A percentile compares a stretch with the other conserved stretches of the same genome.
Conservation (phyloP, 2,329 filamentous ascomycete genomes). For the Lachnellula cervina region DNA sequence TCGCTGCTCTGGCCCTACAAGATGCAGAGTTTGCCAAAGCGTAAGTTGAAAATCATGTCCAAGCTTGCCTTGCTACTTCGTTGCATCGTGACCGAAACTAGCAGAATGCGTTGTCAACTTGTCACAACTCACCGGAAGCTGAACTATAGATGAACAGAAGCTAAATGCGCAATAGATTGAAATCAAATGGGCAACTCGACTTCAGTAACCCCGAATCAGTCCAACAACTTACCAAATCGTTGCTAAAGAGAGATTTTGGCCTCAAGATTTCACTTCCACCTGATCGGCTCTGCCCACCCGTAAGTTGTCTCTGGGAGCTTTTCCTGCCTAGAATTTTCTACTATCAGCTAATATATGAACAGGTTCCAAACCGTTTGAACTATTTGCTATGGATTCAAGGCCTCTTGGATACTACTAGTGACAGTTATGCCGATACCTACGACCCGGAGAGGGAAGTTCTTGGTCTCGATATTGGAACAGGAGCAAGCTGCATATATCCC, state of each 20-base stretch:
- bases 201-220: conserved; percentile 75
- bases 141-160: neutral
- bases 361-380: conserved; percentile 68
- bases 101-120: too few species aligned
- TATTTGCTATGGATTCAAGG: conserved; percentile 87
- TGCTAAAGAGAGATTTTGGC: conserved; percentile 72
- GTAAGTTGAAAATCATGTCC: conserved; percentile 35
- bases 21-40: conserved; percentile 55
- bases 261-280: conserved; percentile 65
- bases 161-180: conserved; percentile 37
- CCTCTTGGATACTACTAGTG: conserved; percentile 62
- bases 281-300: conserved; percentile 81
- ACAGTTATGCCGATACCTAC: conserved; percentile 42
- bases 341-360: neutral
- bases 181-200: conserved; percentile 59
- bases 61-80: neutral
- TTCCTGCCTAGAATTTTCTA: neutral
- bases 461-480: conserved; percentile 84
- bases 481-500: conserved; percentile 87
- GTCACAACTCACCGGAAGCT: neutral
- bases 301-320: conserved; percentile 33
- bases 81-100: neutral
- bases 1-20: conserved; percentile 53
- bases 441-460: conserved; percentile 50
- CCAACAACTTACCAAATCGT: conserved; percentile 73